Base-by-base conservation (phyloP, 1,284 basidiomycete genomes). In the Veloporphyrellus conicus region DNA sequence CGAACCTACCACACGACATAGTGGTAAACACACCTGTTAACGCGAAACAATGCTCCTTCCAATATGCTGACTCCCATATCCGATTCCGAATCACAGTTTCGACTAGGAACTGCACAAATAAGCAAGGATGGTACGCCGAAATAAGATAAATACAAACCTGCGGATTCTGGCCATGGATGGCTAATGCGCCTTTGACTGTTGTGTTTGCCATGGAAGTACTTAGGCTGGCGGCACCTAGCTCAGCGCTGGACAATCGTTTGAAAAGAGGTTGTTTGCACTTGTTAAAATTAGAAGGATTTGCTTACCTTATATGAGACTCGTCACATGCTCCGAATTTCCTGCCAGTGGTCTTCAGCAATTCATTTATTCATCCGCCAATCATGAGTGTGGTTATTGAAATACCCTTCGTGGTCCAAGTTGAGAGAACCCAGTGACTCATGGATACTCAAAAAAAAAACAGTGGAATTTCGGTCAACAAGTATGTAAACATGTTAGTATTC, bases 1-100 rank as follows among this genome's bases (percentile, higher is more conserved):
- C 15, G 27, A 25, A 3, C 18, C 3, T 45, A 16, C 11, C 5
- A 9, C 44, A 33, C 15, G 49, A 20, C 36, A 22, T n/a, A 46
- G 16, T 41, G 23, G 31, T 19, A 41, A 39, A 58, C 59, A 37
- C 45, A 90, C 92, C 90, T 52, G 88, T 93, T 39, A 95, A 71
- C 18, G 92, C 92, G 65, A 95, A 95, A 62, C 92, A 95, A 52
- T 93, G 90, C 63, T 97, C 93, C 69, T 97, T 99, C 96, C 96
- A 99, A 70, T 84, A 99, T 15, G 79, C 71, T 0, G 90, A 90
- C 67, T 98, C 95, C 74, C 97, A 99, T 53, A 99, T 97, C 49
- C 96, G 84, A 60, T 87, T 89, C 40, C 96, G 84, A 56, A 99
- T 93, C 54, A 98, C 89, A 47, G 93, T 96, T 75, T 99, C 96